These are phyloP conservation scores for Cladosporium sp. DNA, from an alignment of 2,329 filamentous ascomycete species.

Conservation along the genomic window DNA sequence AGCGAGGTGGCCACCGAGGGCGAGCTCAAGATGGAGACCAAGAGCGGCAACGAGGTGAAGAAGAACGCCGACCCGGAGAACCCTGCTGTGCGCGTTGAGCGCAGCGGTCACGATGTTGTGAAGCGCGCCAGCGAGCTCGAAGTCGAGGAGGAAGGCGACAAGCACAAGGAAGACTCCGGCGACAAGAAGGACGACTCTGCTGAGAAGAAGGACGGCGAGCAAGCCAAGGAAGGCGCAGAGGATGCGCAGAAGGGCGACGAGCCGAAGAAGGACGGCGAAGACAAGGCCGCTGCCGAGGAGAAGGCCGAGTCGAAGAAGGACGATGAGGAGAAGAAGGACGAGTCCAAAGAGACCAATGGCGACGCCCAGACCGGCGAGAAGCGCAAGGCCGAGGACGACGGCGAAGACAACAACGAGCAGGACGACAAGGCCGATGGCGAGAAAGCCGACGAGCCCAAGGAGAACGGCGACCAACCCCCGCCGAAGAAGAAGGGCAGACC, in stretches of 20 bases:
- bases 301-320: slow-evolving; percentile 19
- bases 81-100: slow-evolving; percentile 57
- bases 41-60: slow-evolving; percentile 61
- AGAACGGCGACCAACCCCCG: slow-evolving; percentile 28
- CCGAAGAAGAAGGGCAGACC: slow-evolving; percentile 42
- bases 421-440: slow-evolving; percentile 22
- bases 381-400: slow-evolving; percentile 29
- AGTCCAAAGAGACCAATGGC: slow-evolving; percentile 22
- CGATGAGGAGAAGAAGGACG: slow-evolving; percentile 22
- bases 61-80: slow-evolving; percentile 59
- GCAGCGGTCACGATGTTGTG: slow-evolving; percentile 61
- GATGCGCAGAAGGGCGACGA: slow-evolving; percentile 23
- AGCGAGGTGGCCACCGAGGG: slow-evolving; percentile 55
- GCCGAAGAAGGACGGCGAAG: slow-evolving; percentile 20
- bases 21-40: slow-evolving; percentile 57
- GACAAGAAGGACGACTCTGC: slow-evolving; percentile 17
- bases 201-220: slow-evolving; percentile 22
- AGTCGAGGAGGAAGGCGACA: slow-evolving; percentile 46
- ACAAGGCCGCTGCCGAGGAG: slow-evolving; percentile 21
- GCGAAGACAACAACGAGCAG: slow-evolving; percentile 25
- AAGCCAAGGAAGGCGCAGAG: slow-evolving; percentile 19
- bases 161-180: slow-evolving; percentile 35
- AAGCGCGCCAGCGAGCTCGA: slow-evolving; percentile 59
- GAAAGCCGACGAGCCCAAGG: slow-evolving; percentile 29
- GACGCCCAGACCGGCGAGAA: slow-evolving; percentile 29